Evolutionary conservation across 257 asterid genomes (phyloP).

Genomic region (Parsonsia alboflavescens): DNA sequence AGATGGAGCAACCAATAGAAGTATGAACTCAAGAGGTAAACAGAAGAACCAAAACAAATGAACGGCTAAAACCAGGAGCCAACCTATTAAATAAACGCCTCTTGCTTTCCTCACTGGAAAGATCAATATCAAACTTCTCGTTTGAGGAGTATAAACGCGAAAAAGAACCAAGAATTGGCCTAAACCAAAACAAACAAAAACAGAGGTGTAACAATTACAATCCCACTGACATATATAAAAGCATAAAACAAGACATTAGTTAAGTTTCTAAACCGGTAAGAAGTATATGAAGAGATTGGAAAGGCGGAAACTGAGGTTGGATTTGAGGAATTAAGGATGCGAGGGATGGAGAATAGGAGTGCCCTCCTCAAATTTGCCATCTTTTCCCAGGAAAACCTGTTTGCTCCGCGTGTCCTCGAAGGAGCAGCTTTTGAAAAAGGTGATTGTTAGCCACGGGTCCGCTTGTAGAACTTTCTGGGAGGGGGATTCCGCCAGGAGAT

Average conservation of each 20-base stretch:
- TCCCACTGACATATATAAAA: not conserved
- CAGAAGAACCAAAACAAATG: not conserved
- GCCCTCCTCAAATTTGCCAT: constrained; percentile 64
- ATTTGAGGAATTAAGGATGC: constrained; percentile 38
- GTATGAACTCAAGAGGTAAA: not conserved
- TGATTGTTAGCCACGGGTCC: too few relatives aligned
- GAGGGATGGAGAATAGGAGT: constrained; percentile 42
- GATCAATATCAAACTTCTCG: constrained; percentile 44
- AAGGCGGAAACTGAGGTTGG: constrained; percentile 23
- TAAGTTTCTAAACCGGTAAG: constrained; percentile 30
- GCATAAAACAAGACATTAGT: not conserved
- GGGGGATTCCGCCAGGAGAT: too few relatives aligned
- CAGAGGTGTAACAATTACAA: not conserved
- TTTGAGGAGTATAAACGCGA: constrained; percentile 45
- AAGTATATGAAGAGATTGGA: constrained; percentile 18
- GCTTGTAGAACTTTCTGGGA: too few relatives aligned
- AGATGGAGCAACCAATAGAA: not conserved
- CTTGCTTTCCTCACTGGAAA: constrained; percentile 64
- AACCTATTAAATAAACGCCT: constrained; percentile 75
- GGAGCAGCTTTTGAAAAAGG: not conserved
- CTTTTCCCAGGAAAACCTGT: not conserved
- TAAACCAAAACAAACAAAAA: constrained; percentile 19
- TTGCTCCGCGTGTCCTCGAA: not conserved
- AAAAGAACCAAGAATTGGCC: constrained; percentile 48
- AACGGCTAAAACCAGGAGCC: not conserved